These are phyloP conservation scores for Phallus indusiatus DNA, from an alignment of 768 basidiomycete genomes.

Conservation along the genomic window DNA sequence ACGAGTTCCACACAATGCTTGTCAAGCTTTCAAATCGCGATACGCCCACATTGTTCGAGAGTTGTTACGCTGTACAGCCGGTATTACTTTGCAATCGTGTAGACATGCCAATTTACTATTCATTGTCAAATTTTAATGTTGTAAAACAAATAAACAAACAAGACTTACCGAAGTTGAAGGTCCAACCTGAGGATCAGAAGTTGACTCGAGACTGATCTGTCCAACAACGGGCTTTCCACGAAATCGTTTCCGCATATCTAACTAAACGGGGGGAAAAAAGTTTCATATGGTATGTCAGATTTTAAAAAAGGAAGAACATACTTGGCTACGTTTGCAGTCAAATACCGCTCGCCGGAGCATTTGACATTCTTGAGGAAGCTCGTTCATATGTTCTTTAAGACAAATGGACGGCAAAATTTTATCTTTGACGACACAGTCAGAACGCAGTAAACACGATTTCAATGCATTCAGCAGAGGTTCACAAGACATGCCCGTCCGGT, in stretches of 20 bases:
- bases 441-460: slow-evolving; percentile 74
- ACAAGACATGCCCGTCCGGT: slow-evolving; percentile 78
- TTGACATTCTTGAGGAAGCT: slow-evolving; percentile 75
- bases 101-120: too few relatives aligned
- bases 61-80: too few relatives aligned
- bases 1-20: too few relatives aligned
- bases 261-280: slow-evolving; percentile 25
- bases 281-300: neutral
- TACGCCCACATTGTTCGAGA: too few relatives aligned
- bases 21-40: too few relatives aligned
- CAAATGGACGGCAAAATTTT: slow-evolving; percentile 78
- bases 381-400: slow-evolving; percentile 59
- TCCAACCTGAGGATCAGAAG: too few relatives aligned
- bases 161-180: too few relatives aligned
- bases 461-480: slow-evolving; percentile 66
- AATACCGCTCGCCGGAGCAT: slow-evolving; percentile 73
- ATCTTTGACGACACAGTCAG: slow-evolving; percentile 80
- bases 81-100: too few relatives aligned
- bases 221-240: slow-evolving; percentile 41
- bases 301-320: slow-evolving; percentile 28
- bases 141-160: too few relatives aligned
- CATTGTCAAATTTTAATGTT: too few relatives aligned
- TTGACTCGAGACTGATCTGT: neutral
- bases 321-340: slow-evolving; percentile 89
- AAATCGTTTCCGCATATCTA: slow-evolving; percentile 81